Evolutionary conservation across 2,329 filamentous ascomycete genomes (phyloP).

Genomic region (Colletotrichum liaoningense): DNA sequence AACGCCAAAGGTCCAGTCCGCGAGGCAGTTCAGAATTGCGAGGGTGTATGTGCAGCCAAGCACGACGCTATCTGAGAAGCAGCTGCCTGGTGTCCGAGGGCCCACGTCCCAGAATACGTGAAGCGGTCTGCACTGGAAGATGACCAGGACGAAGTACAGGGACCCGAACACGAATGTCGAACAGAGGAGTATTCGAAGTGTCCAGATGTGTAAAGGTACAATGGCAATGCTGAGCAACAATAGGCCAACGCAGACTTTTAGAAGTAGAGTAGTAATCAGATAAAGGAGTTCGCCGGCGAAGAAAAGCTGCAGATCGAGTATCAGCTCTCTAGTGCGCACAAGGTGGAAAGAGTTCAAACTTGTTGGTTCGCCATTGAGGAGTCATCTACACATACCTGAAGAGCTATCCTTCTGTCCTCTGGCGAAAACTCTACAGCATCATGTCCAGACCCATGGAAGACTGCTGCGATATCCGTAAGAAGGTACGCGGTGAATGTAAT

Average conservation of each 20-base stretch:
- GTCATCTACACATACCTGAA: slow-evolving; percentile 39
- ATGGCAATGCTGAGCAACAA: slow-evolving; percentile 54
- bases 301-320: slow-evolving; percentile 41
- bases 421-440: slow-evolving; percentile 35
- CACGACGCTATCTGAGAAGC: slow-evolving; percentile 41
- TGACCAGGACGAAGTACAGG: slow-evolving; percentile 52
- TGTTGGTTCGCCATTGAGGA: neutral
- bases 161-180: slow-evolving; percentile 48
- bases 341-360: neutral
- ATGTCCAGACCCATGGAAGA: slow-evolving; percentile 40
- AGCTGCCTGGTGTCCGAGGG: slow-evolving; percentile 42
- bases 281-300: slow-evolving; percentile 54
- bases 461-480: slow-evolving; percentile 36
- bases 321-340: too few species aligned
- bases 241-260: slow-evolving; percentile 53
- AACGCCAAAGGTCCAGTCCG: slow-evolving; percentile 52
- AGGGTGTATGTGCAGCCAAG: slow-evolving; percentile 48
- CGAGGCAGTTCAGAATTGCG: slow-evolving; percentile 48
- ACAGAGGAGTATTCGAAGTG: slow-evolving; percentile 48
- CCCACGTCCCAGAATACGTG: slow-evolving; percentile 50
- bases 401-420: slow-evolving; percentile 38
- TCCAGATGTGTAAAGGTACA: slow-evolving; percentile 45
- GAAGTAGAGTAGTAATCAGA: slow-evolving; percentile 42
- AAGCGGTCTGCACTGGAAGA: slow-evolving; percentile 52
- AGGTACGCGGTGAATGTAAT: slow-evolving; percentile 39